phyloP scores from a whole-genome alignment of 2,329 filamentous ascomycete genomes.

The Colletotrichum tofieldiae region DNA sequence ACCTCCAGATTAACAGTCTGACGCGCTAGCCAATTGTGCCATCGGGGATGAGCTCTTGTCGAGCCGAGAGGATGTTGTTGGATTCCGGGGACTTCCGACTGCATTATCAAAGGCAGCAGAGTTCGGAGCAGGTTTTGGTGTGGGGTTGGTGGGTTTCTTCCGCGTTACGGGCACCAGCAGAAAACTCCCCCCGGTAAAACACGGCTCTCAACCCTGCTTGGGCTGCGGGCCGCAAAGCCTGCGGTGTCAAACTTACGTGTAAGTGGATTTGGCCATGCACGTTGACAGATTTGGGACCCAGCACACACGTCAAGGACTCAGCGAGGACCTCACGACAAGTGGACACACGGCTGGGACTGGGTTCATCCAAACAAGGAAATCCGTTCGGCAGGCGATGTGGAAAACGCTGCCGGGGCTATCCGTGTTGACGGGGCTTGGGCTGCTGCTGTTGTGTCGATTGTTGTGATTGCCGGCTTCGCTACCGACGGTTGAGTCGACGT shows the following conservation, averaged over 20 bases:
- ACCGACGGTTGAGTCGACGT: background rate
- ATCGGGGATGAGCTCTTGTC: conserved; percentile 38
- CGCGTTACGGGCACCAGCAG: background rate
- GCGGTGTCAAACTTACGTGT: background rate
- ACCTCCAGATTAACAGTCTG: conserved; percentile 44
- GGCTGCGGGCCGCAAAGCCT: background rate
- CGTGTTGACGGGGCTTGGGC: background rate
- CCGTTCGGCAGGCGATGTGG: background rate
- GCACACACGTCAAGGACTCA: background rate
- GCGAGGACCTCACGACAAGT: no score
- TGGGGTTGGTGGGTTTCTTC: background rate
- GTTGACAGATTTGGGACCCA: background rate
- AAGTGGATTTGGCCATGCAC: background rate
- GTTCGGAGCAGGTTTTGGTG: background rate
- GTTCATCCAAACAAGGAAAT: background rate
- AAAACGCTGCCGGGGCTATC: background rate
- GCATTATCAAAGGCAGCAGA: background rate
- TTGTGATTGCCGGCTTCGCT: background rate
- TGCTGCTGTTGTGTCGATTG: background rate
- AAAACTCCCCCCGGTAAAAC: background rate
- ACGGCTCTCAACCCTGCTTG: background rate
- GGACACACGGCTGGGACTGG: background rate
- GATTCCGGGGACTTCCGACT: no score
- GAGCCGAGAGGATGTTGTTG: conserved; percentile 28
- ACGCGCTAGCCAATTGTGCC: conserved; percentile 44